Evolutionary conservation across 331 rosid genomes (phyloP).

Genomic region (Telfairia occidentalis): DNA sequence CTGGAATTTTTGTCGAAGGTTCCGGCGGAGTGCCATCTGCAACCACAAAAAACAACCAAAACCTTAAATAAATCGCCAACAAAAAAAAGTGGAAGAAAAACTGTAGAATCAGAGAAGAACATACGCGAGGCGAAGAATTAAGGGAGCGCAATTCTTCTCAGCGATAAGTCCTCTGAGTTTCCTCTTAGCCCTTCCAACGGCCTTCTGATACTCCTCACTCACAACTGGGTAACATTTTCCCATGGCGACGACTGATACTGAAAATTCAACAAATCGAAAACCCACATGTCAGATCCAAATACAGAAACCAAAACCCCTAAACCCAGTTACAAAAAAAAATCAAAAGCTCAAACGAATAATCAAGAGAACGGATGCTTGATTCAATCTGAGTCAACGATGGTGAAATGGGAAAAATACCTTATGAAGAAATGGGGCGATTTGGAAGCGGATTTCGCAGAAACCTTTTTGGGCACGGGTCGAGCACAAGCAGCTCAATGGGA

Average conservation of each 20-base stretch:
- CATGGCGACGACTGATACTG: slow-evolving; percentile 37
- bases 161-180: slow-evolving; percentile 90
- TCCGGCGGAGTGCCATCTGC: slow-evolving; percentile 98
- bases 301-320: neutral
- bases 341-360: neutral
- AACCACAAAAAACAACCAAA: neutral
- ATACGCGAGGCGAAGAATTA: slow-evolving; percentile 91
- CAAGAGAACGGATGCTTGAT: neutral
- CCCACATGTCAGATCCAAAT: slow-evolving; percentile 4
- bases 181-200: slow-evolving; percentile 73
- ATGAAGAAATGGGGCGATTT: neutral
- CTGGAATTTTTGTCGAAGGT: slow-evolving; percentile 49
- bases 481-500: slow-evolving; percentile 29
- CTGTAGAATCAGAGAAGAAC: neutral
- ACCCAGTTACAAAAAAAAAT: neutral
- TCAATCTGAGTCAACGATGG: neutral
- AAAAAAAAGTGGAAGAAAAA: no score
- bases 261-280: slow-evolving; percentile 1
- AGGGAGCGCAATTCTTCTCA: slow-evolving; percentile 82
- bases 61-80: neutral
- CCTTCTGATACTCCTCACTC: slow-evolving; percentile 60
- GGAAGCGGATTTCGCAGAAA: neutral
- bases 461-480: slow-evolving; percentile 38
- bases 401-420: slow-evolving; percentile 23
- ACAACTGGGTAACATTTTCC: slow-evolving; percentile 70